Percentiles rank a stretch among this genome's conserved stretches.
Evolutionary conservation across 768 basidiomycete species (phyloP).

Genomic region (Lactarius sp.): DNA sequence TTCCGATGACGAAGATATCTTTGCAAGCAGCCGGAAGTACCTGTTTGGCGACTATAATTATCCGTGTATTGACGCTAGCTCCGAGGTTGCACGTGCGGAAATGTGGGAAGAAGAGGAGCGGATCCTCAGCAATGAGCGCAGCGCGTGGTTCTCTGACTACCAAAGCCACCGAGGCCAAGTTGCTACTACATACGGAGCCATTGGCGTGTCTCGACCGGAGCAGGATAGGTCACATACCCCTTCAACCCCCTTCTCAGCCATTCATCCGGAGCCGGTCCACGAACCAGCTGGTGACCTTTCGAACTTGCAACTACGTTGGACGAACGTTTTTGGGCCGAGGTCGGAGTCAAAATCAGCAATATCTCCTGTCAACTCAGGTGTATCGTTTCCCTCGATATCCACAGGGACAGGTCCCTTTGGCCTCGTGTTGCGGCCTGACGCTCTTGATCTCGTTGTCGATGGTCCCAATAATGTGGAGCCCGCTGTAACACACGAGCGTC

Average conservation of each 20-base stretch:
- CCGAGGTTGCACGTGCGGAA: slow-evolving; percentile 55
- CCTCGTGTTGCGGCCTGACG: slow-evolving; percentile 46
- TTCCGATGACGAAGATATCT: slow-evolving; percentile 71
- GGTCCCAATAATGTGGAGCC: slow-evolving; percentile 51
- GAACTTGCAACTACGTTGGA: slow-evolving; percentile 47
- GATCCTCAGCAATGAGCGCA: slow-evolving; percentile 68
- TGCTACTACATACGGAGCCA: slow-evolving; percentile 54
- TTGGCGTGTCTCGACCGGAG: slow-evolving; percentile 28
- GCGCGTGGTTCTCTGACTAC: slow-evolving; percentile 65
- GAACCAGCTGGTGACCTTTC: slow-evolving; percentile 32
- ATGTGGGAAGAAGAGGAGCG: slow-evolving; percentile 88
- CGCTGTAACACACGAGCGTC: slow-evolving; percentile 48
- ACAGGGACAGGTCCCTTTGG: not conserved
- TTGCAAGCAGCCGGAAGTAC: slow-evolving; percentile 67
- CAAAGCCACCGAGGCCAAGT: slow-evolving; percentile 34
- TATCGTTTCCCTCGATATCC: not conserved
- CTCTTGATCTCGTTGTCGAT: slow-evolving; percentile 86
- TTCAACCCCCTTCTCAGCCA: slow-evolving; percentile 29
- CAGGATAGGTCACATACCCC: not conserved
- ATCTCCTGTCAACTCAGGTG: slow-evolving; percentile 13
- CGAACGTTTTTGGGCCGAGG: slow-evolving; percentile 27
- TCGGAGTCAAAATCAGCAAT: slow-evolving; percentile 25
- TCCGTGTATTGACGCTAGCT: slow-evolving; percentile 83
- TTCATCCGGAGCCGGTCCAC: slow-evolving; percentile 47
- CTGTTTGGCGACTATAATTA: slow-evolving; percentile 91